Conservation (phyloP, 805 yeast genomes). For the Spathaspora boniae region DNA sequence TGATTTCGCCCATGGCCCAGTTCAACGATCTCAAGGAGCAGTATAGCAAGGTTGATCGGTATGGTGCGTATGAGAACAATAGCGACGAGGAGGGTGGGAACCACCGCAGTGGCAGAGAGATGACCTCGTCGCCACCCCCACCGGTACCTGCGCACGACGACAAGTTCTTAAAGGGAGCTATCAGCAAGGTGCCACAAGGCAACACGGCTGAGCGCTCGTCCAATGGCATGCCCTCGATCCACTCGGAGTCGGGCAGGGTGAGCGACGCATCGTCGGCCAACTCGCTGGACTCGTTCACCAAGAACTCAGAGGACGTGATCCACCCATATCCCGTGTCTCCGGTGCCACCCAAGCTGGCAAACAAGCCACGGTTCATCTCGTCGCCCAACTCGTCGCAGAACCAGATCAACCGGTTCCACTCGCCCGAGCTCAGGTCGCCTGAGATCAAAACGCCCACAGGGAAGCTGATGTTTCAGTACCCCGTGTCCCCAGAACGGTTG, state of each 20-base stretch:
- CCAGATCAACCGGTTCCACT: slow-evolving; percentile 11
- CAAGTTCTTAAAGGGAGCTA: slow-evolving; percentile 11
- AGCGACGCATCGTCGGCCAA: slow-evolving; percentile 16
- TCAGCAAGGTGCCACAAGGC: slow-evolving; percentile 17
- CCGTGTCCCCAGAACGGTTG: slow-evolving; percentile 10
- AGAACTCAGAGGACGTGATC: slow-evolving; percentile 1
- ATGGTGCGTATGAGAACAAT: slow-evolving; percentile 2
- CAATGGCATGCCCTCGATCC: slow-evolving; percentile 16
- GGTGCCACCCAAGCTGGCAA: slow-evolving; percentile 3
- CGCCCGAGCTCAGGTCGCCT: slow-evolving; percentile 8
- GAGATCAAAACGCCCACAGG: slow-evolving; percentile 1
- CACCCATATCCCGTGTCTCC: slow-evolving; percentile 8
- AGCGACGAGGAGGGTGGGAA: slow-evolving; percentile 8
- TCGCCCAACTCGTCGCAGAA: slow-evolving; percentile 31
- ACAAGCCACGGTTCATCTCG: slow-evolving; percentile 29
- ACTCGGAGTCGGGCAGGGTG: slow-evolving; percentile 23
- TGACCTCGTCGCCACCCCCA: slow-evolving; percentile 18
- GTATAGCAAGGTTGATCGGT: slow-evolving; percentile 20
- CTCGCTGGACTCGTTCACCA: slow-evolving; percentile 10
- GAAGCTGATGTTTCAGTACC: slow-evolving; percentile 9
- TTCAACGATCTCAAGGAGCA: slow-evolving; percentile 40
- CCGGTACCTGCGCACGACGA: slow-evolving; percentile 21
- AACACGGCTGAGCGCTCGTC: slow-evolving; percentile 11
- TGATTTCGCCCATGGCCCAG: slow-evolving; percentile 42
- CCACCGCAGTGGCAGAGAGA: slow-evolving; percentile 15